phyloP scores from a whole-genome alignment of 1,284 basidiomycete genomes.

The Agroathelia rolfsii region DNA sequence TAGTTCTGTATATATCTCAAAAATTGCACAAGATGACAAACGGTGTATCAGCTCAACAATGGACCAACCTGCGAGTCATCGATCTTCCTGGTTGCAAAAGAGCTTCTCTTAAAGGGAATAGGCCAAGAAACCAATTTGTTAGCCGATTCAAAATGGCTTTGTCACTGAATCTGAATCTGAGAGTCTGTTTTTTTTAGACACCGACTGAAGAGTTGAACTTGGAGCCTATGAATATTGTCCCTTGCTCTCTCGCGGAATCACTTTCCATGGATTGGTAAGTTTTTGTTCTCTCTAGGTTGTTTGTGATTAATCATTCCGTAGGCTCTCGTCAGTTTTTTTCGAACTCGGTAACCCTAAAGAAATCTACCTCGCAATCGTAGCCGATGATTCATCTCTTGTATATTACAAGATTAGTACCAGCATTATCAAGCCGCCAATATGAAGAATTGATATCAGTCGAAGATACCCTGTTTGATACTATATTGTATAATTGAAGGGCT shows the following conservation, averaged over 20 bases:
- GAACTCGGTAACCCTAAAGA: slow-evolving; percentile 36
- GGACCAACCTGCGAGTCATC: slow-evolving; percentile 51
- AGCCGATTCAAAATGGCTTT: no score
- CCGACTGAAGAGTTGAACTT: no score
- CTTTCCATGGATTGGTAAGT: slow-evolving; percentile 41
- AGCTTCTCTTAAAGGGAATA: slow-evolving; percentile 49
- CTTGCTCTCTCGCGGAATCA: slow-evolving; percentile 57
- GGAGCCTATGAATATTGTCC: no score
- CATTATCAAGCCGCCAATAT: slow-evolving; percentile 63
- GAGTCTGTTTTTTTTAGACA: no score
- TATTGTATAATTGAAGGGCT: no score
- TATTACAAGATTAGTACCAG: slow-evolving; percentile 73
- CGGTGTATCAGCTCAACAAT: slow-evolving; percentile 69
- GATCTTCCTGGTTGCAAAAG: slow-evolving; percentile 48
- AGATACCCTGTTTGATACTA: no score
- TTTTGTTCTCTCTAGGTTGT: not conserved
- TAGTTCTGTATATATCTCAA: no score
- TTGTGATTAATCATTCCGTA: slow-evolving; percentile 29
- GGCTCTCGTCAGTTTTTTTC: slow-evolving; percentile 47
- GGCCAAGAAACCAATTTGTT: no score
- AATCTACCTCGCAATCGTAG: slow-evolving; percentile 60
- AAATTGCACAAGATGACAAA: no score
- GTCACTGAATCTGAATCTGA: no score
- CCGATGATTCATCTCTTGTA: slow-evolving; percentile 70
- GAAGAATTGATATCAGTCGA: no score